Conservation (phyloP, 306 rosid genomes). For the Vigna radiata region DNA sequence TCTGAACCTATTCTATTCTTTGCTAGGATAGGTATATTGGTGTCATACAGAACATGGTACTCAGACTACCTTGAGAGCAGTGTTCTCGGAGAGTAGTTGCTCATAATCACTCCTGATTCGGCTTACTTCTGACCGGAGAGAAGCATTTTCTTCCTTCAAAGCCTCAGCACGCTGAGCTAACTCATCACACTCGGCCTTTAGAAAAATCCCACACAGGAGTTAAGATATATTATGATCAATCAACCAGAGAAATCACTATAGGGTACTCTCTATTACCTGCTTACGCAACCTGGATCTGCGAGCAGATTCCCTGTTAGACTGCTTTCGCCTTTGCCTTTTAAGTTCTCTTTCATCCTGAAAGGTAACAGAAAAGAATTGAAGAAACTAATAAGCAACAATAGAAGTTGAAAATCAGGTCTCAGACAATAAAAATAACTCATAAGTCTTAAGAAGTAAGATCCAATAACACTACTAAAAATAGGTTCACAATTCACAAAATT, state of each 20-base stretch:
- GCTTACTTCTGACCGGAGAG: constrained; percentile 79
- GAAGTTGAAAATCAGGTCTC: constrained; percentile 5
- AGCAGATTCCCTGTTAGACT: constrained; percentile 98
- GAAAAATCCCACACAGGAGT: constrained; percentile 34
- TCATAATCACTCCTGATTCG: constrained; percentile 86
- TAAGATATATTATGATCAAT: constrained; percentile 37
- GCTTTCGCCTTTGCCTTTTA: constrained; percentile 94
- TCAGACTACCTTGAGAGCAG: constrained; percentile 81
- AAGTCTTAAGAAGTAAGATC: no score
- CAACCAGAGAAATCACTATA: constrained; percentile 21
- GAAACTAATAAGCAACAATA: constrained; percentile 31
- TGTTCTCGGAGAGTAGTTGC: constrained; percentile 86
- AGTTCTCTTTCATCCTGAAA: constrained; percentile 95
- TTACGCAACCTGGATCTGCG: constrained; percentile 97
- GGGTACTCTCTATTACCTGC: constrained; percentile 63
- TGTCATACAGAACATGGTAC: neutral
- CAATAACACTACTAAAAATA: no score
- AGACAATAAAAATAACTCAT: neutral
- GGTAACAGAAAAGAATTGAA: constrained; percentile 29
- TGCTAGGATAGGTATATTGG: neutral
- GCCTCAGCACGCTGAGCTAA: constrained; percentile 90
- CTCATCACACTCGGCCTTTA: constrained; percentile 96
- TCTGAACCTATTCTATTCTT: neutral
- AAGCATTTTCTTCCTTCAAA: constrained; percentile 86
- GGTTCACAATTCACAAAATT: no score